Evolutionary conservation across 345 rosid genomes (phyloP), one percentile per base, ranked within the genome.

Genomic region (Kernera saxatilis): DNA sequence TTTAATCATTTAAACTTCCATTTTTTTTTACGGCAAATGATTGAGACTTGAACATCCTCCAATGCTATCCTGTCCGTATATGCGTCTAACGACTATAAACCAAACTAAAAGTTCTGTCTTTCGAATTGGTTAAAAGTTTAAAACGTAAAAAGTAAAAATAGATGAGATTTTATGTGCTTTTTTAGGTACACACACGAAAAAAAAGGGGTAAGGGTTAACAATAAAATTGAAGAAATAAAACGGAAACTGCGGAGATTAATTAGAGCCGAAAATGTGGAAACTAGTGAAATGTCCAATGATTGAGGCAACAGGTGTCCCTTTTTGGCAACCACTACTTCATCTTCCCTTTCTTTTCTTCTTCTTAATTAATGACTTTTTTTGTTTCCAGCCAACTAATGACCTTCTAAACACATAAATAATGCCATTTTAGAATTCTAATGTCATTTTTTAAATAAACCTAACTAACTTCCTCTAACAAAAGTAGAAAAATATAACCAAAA

Each of bases 261-360:
- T 73, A 64, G 59, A 56, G 44, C 58, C 58, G 58, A 56, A 56
- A 64, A 27, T 73, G 71, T 55, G 72, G 66, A 65, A 56, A 73
- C 23, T 65, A 56, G 50, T 66, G 77, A 66, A 46, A 64, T 29
- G 26, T 7, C 17, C 30, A 74, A 59, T 67, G 72, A 74, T 58
- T 67, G 55, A 67, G 14, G 8, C 30, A 58, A 67, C 46, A 58
- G 1, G 48, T 58, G 68, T 58, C 60, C 14, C 4, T n/a, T 66
- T 51, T 49, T 7, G 37, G 62, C 19, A 67, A 74, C 48, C 39
- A 66, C 53, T 46, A 55, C 35, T 46, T 44, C 37, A 53, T 44
- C n/a, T 27, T 58, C 52, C 33, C 30, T 72, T 50, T 41, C 0
- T 35, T 46, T 36, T 48, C 1, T 48, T 36, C 0, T 46, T 36